Conservation (phyloP, 768 basidiomycete species). For the Lactarius tabidus region DNA sequence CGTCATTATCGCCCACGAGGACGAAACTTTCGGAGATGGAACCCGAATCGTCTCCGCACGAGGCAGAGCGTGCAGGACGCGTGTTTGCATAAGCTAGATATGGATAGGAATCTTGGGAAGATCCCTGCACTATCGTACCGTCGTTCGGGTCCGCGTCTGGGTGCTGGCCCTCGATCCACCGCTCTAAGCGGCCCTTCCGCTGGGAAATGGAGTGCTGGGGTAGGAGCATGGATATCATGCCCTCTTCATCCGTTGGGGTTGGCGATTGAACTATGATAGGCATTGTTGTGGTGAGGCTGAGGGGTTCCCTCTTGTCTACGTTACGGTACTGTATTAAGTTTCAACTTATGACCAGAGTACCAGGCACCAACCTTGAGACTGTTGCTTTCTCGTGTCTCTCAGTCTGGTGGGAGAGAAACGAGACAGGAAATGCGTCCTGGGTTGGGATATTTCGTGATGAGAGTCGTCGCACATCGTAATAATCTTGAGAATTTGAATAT, state of each 20-base stretch:
- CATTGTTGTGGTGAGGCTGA: conserved; percentile 14
- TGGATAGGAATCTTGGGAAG: conserved; percentile 34
- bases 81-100: conserved; percentile 42
- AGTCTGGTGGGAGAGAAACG: conserved; percentile 2
- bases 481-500: conserved; percentile 8
- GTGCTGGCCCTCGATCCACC: conserved; percentile 43
- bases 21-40: conserved; percentile 41
- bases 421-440: conserved; percentile 7
- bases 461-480: conserved; percentile 21
- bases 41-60: conserved; percentile 32
- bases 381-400: conserved; percentile 3
- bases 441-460: conserved; percentile 12
- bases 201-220: conserved; percentile 31
- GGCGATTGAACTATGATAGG: conserved; percentile 24
- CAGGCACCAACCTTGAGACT: conserved; percentile 9
- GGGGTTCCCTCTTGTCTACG: neutral
- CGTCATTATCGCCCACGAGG: conserved; percentile 36
- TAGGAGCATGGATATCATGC: conserved; percentile 20
- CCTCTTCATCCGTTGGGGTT: conserved; percentile 23
- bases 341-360: neutral
- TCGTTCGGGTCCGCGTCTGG: conserved; percentile 24
- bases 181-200: conserved; percentile 40
- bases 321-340: neutral
- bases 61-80: conserved; percentile 31
- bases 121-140: conserved; percentile 27